Evolutionary conservation across 2,329 filamentous ascomycete genomes (phyloP).

Genomic region (Chalaropsis ovoidea): DNA sequence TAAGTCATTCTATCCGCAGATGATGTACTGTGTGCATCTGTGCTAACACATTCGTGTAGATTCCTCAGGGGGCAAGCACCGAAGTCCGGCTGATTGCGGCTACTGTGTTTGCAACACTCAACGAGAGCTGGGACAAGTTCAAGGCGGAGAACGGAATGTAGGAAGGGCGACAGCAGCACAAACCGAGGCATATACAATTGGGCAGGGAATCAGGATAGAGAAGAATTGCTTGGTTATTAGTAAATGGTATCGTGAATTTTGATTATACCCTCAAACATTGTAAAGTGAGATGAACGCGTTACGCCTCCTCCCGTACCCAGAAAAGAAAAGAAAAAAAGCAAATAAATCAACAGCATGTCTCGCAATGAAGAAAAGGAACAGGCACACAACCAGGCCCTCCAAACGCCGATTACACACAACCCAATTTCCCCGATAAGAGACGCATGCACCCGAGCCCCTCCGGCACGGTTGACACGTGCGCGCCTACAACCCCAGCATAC

Average conservation of each 20-base stretch:
- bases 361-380: not conserved
- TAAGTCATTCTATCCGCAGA: conserved; percentile 39
- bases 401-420: not conserved
- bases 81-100: conserved; percentile 57
- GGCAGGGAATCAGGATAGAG: not conserved
- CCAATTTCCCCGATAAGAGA: conserved; percentile 10
- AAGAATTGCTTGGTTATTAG: conserved; percentile 3
- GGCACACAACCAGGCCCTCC: not conserved
- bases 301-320: not conserved
- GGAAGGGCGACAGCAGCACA: not conserved
- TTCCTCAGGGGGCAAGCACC: conserved; percentile 54
- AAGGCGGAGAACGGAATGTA: conserved; percentile 57
- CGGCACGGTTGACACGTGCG: not conserved
- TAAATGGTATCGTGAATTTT: conserved; percentile 23
- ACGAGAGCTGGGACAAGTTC: conserved; percentile 66
- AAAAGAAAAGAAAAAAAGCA: conserved; percentile 1
- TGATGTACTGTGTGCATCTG: not conserved
- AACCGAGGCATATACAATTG: not conserved
- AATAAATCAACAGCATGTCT: not conserved
- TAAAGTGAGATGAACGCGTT: conserved; percentile 9
- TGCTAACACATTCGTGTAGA: conserved; percentile 34
- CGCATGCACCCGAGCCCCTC: not conserved
- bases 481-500: conserved; percentile 59
- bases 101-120: conserved; percentile 56
- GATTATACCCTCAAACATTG: conserved; percentile 8